phyloP scores from a whole-genome alignment of 2,329 filamentous ascomycete species.

The Fusarium agapanthi region DNA sequence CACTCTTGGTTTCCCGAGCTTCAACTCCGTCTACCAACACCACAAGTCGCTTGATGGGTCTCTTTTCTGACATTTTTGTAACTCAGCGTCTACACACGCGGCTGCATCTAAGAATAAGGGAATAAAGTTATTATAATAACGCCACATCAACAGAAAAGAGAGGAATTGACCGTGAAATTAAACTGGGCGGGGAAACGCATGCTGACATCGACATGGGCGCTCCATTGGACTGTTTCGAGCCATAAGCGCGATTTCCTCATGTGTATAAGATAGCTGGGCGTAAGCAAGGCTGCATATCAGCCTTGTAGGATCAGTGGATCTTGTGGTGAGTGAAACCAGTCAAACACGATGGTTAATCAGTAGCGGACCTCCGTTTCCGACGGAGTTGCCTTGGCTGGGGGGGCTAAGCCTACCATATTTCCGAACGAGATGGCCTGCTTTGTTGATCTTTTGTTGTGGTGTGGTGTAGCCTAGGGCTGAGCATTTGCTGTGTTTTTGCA shows the following conservation, averaged over 20 bases:
- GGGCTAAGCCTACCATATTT: neutral
- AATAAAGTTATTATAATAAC: neutral
- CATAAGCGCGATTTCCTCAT: slow-evolving; percentile 10
- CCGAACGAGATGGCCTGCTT: neutral
- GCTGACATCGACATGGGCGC: neutral
- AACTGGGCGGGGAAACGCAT: neutral
- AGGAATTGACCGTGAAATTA: neutral
- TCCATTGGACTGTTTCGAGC: neutral
- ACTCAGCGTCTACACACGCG: neutral
- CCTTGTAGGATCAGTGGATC: neutral
- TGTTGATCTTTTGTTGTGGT: neutral
- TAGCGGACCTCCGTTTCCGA: neutral
- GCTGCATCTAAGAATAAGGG: neutral
- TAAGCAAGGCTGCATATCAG: slow-evolving; percentile 17
- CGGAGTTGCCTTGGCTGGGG: neutral
- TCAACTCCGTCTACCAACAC: slow-evolving; percentile 36
- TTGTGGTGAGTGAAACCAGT: neutral
- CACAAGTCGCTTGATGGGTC: slow-evolving; percentile 27
- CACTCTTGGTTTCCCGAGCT: slow-evolving; percentile 19
- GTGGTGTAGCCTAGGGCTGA: neutral
- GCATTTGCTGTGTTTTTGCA: neutral
- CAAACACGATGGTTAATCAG: neutral
- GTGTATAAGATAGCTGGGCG: slow-evolving; percentile 1
- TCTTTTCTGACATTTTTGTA: slow-evolving; percentile 27
- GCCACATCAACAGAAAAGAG: neutral